A percentile compares a stretch with the other conserved stretches of the same genome.
Conservation (phyloP, 176 grass and related monocot species). For the Avena eriantha region DNA sequence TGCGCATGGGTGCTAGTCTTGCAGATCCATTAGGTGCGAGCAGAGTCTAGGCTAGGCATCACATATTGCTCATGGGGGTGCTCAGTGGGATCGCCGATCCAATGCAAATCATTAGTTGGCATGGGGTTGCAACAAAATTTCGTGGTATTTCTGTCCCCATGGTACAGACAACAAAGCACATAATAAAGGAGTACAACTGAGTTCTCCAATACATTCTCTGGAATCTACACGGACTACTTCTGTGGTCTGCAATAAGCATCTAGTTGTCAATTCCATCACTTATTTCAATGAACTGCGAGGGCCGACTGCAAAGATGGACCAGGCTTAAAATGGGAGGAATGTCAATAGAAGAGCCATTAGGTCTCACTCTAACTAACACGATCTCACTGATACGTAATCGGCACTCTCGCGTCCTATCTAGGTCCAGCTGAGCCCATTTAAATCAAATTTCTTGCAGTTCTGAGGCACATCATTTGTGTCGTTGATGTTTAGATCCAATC, state of each 20-base stretch:
- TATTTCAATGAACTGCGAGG: slow-evolving; percentile 49
- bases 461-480: slow-evolving; percentile 54
- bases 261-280: slow-evolving; percentile 43
- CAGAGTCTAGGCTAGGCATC: not conserved
- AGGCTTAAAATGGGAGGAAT: slow-evolving; percentile 10
- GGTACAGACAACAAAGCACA: slow-evolving; percentile 42
- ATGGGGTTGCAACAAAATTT: slow-evolving; percentile 38
- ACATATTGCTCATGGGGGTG: not conserved
- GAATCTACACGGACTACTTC: slow-evolving; percentile 41
- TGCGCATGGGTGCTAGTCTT: not conserved
- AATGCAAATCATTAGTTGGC: not conserved
- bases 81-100: not conserved
- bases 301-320: not conserved
- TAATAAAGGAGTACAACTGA: slow-evolving; percentile 31
- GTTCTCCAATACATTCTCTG: not conserved
- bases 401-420: slow-evolving; percentile 39
- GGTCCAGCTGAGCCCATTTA: slow-evolving; percentile 89
- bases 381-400: not conserved
- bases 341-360: slow-evolving; percentile 9
- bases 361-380: slow-evolving; percentile 5
- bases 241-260: slow-evolving; percentile 29
- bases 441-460: slow-evolving; percentile 76
- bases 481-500: slow-evolving; percentile 80
- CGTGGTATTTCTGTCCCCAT: slow-evolving; percentile 40
- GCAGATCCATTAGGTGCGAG: slow-evolving; percentile 18